phyloP scores from a whole-genome alignment of 139 green algal species.

The Tetraselmis striata region DNA sequence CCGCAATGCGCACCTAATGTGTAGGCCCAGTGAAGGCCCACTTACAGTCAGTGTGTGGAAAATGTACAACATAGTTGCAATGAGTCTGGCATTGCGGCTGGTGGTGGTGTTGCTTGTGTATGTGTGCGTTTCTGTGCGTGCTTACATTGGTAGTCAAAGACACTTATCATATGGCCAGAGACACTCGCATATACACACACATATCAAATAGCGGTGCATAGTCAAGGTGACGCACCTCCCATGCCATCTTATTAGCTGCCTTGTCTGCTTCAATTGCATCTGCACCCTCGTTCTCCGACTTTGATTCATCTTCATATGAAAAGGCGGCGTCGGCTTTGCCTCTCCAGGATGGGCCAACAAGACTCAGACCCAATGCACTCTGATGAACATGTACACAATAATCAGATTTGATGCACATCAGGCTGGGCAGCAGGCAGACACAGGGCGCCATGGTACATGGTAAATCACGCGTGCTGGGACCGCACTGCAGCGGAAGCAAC shows the following conservation, averaged over 20 bases:
- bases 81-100: no score
- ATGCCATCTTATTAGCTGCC: neutral
- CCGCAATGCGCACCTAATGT: neutral
- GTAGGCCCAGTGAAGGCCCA: no score
- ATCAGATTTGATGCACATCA: neutral
- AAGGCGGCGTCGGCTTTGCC: constrained; percentile 4
- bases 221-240: neutral
- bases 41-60: no score
- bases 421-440: neutral
- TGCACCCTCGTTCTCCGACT: neutral
- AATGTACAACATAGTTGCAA: no score
- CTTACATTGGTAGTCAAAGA: no score
- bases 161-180: neutral
- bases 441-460: neutral
- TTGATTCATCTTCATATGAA: neutral
- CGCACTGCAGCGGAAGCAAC: constrained; percentile 44
- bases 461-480: neutral
- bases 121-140: no score
- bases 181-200: neutral
- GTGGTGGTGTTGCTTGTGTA: no score
- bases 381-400: no score
- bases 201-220: neutral
- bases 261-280: neutral
- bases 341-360: neutral
- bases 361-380: neutral